Base-by-base conservation (phyloP, 345 rosid genomes). In the Arabidopsis suecica region DNA sequence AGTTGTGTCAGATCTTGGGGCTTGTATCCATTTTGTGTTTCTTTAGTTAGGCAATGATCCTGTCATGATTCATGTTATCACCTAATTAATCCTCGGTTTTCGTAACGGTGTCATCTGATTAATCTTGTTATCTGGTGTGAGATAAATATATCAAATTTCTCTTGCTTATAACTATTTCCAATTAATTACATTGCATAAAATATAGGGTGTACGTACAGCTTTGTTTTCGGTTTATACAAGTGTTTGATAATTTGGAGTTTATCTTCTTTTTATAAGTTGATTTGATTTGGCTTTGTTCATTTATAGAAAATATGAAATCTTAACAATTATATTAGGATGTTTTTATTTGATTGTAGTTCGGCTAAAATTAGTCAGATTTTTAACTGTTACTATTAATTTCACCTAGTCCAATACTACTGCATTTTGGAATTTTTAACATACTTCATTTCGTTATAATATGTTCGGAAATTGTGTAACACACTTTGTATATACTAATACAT, bases 11-110 rank as follows among this genome's bases (percentile, higher is more conserved):
- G 79, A 65, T 62, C 62, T 69, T 33, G 69, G 69, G 73, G 73
- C 6, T 58, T 78, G 36, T 73, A 34, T 23, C 66, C 64, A 50
- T 60, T 22, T 57, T 65, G 68, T 64, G 77, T 65, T 71, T 79
- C 61, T 48, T 79, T 76, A 76, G 79, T 47, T 81, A 78, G 48
- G 22, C 72, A 77, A 82, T 84, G 81, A 77, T 79, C 70, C 66
- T 69, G 63, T 61, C 78, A 82, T 71, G 55, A 78, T 80, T 70
- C 80, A 62, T 69, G 54, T 55, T 62, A 33, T 47, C 74, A 68
- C 74, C 68, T 67, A 78, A 66, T 71, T 67, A 78, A 66, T 71
- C 69, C 68, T 78, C 38, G 49, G 25, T 59, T 59, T 50, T 65
- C 3, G 56, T 49, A 59, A 61, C 9, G 6, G 45, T 58, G 18